Base-by-base conservation (phyloP, 495 filamentous ascomycete genomes). In the Penicillium subrubescens region DNA sequence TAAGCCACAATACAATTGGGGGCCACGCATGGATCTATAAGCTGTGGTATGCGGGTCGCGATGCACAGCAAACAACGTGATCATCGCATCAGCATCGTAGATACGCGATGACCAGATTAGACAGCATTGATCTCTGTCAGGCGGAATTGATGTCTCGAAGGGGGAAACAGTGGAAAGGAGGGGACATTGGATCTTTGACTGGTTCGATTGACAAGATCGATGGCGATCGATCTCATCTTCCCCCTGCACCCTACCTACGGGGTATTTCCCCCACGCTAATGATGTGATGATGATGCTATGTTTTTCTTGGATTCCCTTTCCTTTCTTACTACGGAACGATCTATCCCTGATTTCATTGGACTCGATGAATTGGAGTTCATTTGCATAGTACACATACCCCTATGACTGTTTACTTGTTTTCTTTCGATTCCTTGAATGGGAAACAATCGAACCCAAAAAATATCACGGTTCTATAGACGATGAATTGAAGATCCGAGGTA, bases 151-250 rank as follows among this genome's bases (percentile, higher is more conserved):
- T 31, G 48, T 52, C 48, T 25, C 12, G 6, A 33, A n/a, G 48
- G 62, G 57, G 44, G 23, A 50, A 59, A 27, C 11, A n/a, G 37
- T 31, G 4, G 15, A 2, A 17, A 21, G 27, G 43, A 35, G 57
- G 57, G 43, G 41, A 17, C 43, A 33, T 63, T 60, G 27, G 31
- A 33, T 51, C 53, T 60, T 60, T n/a, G 41, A 48, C 65, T 44
- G 60, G 65, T 63, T 39, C 31, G 51, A 43, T 63, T 67, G 51
- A 10, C 57, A 67, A 67, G 57, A 37, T 43, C 15, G 19, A 37
- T 5, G 50, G 25, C 33, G 64, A 62, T 34, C 21, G 64, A 62
- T 34, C 21, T 54, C 23, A 8, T 5, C 31, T 56, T 34, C 1
- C 17, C 27, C 57, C 39, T 39, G 51, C 17, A 19, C 43, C 56